These are phyloP conservation scores for Malus sieversii DNA, from an alignment of 306 rosid genomes.

Conservation along the genomic window DNA sequence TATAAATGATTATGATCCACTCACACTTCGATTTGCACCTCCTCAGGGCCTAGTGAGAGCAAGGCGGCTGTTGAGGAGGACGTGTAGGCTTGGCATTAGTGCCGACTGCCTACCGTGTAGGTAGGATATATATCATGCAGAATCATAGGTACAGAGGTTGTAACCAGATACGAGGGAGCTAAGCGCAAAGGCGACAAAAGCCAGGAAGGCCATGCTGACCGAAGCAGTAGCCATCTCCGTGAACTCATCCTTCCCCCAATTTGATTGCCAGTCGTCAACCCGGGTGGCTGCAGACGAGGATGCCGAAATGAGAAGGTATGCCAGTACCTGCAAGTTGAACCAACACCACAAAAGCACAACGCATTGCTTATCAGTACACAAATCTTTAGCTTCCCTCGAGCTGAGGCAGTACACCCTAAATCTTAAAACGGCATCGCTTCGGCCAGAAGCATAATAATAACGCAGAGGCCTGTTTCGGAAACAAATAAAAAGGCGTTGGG, in stretches of 20 bases:
- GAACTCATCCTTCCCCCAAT: constrained; percentile 98
- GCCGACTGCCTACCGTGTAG: too few species aligned
- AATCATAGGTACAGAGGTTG: constrained; percentile 51
- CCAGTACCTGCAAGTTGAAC: constrained; percentile 48
- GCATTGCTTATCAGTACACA: background rate
- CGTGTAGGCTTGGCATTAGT: too few species aligned
- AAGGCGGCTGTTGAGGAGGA: too few species aligned
- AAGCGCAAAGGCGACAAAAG: constrained; percentile 77
- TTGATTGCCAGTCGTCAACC: constrained; percentile 90
- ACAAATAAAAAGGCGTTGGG: background rate
- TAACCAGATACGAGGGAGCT: constrained; percentile 89
- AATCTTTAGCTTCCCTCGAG: background rate
- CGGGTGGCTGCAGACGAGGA: constrained; percentile 92
- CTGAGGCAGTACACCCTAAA: background rate
- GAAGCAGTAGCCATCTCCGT: constrained; percentile 93
- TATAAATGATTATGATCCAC: background rate
- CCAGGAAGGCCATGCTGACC: constrained; percentile 71
- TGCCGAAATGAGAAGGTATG: constrained; percentile 89
- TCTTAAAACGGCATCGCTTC: background rate
- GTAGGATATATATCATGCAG: constrained; percentile 6
- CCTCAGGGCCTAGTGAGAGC: too few species aligned
- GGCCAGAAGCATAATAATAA: background rate
- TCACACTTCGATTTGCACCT: too few species aligned
- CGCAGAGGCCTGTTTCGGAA: background rate
- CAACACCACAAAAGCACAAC: background rate